Evolutionary conservation across 139 green algal genomes (phyloP), one percentile per base, ranked within the genome.

Genomic region (Chlorella sp.): DNA sequence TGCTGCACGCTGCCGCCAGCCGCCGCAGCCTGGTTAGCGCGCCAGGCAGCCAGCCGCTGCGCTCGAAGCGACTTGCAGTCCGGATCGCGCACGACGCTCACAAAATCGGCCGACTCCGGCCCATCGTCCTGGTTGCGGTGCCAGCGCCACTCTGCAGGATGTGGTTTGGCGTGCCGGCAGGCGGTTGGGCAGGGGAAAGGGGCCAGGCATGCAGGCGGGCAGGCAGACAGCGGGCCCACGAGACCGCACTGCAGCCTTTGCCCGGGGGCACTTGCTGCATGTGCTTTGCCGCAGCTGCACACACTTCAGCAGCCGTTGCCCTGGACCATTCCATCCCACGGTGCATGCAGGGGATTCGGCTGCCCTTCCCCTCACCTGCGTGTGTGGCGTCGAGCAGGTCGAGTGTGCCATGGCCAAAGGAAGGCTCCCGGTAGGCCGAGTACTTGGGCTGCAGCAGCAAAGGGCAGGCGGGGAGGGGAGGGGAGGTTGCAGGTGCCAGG

Each of bases 371-470:
- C n/a, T 7, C 73, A 80, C 73, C 73, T n/a, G 93, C 93, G 76
- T 92, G 87, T 16, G 91, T 97, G 17, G 73, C n/a, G 74, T 96
- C 93, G 12, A 90, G 7, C 20, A 97, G 79, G 21, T 94, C 78
- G 0, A 97, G 79, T 0, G 72, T 80, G 32, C 91, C 94, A n/a
- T 93, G 87, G 16, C 94, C 94, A 72, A 92, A 97, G 32, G 86
- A 92, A 13, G 93, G 87, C 76, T 97, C 94, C 1, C 93, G 78
- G 38, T 90, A 88, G 7, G 92, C 87, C 3, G 79, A 91, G 87
- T 91, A 97, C 20, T 80, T 67, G 0, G 94, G 94, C 80, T 91
- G 85, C 47, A 28, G 39, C 13, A 60, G 51, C 2, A 21, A 21
- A 60, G 44, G 44, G 44, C 44, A 7, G 11, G 44, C 7, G 44